phyloP scores from a whole-genome alignment of 2,329 filamentous ascomycete genomes.

The Cytospora mali region DNA sequence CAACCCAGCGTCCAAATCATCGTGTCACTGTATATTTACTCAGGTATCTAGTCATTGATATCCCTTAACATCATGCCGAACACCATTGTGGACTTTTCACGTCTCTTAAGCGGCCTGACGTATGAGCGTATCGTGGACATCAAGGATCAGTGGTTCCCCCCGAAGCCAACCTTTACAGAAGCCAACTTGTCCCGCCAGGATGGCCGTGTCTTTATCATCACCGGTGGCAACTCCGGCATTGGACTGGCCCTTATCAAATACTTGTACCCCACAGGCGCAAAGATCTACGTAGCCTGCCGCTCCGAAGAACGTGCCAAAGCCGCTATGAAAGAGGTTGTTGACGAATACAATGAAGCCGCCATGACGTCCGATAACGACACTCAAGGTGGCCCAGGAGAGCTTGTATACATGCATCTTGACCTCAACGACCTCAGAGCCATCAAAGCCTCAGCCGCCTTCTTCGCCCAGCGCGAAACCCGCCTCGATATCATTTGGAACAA shows the following conservation, averaged over 20 bases:
- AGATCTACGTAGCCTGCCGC: slow-evolving; percentile 34
- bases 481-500: slow-evolving; percentile 50
- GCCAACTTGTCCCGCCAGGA: slow-evolving; percentile 33
- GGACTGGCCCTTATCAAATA: slow-evolving; percentile 55
- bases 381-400: slow-evolving; percentile 23
- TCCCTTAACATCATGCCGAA: slow-evolving; percentile 16
- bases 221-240: slow-evolving; percentile 44
- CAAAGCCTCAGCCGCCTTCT: slow-evolving; percentile 41
- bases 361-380: slow-evolving; percentile 6
- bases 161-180: slow-evolving; percentile 35
- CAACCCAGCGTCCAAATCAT: background rate
- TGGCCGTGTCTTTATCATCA: slow-evolving; percentile 50
- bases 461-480: slow-evolving; percentile 40
- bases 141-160: slow-evolving; percentile 31
- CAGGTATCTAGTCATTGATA: too few species aligned
- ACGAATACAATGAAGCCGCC: slow-evolving; percentile 12
- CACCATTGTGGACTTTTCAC: slow-evolving; percentile 23
- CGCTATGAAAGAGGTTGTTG: slow-evolving; percentile 39
- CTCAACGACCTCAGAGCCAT: slow-evolving; percentile 47
- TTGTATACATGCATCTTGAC: slow-evolving; percentile 43
- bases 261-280: slow-evolving; percentile 51
- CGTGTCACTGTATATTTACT: background rate
- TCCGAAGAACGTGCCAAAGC: slow-evolving; percentile 35
- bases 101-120: slow-evolving; percentile 20
- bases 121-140: slow-evolving; percentile 18